Percentiles rank a stretch among this genome's conserved stretches.
phyloP scores from a whole-genome alignment of 768 basidiomycete species.

The Hygrocybe coccinea region DNA sequence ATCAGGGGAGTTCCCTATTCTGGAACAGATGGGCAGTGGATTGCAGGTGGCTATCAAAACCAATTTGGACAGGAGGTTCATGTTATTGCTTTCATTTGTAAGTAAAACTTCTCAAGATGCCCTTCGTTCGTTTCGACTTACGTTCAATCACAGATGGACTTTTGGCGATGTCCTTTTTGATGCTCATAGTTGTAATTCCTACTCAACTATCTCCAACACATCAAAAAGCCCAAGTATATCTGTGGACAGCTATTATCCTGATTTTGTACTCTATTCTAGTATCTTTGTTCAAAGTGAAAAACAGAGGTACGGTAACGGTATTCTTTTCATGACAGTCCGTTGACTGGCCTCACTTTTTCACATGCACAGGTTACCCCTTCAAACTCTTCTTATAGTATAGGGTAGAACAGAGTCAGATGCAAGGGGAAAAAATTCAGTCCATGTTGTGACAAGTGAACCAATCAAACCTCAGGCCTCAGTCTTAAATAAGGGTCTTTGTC shows the following conservation, averaged over 20 bases:
- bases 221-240: constrained; percentile 82
- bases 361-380: constrained; percentile 77
- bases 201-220: constrained; percentile 63
- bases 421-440: too few relatives aligned
- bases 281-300: constrained; percentile 86
- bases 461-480: background rate
- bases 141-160: constrained; percentile 61
- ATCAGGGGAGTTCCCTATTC: constrained; percentile 77
- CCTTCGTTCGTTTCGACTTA: background rate
- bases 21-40: constrained; percentile 65
- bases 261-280: constrained; percentile 83
- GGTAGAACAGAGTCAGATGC: background rate
- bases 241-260: constrained; percentile 80
- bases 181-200: constrained; percentile 79
- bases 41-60: constrained; percentile 82
- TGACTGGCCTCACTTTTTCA: constrained; percentile 4
- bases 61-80: constrained; percentile 93
- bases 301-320: constrained; percentile 62
- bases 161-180: constrained; percentile 70
- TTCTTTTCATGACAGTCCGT: background rate
- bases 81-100: constrained; percentile 81
- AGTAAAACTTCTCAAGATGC: constrained; percentile 32
- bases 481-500: background rate
- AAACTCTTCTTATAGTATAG: constrained; percentile 58
- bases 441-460: constrained; percentile 1